Evolutionary conservation across 768 basidiomycete species (phyloP).

Genomic region (Asterophora parasitica): DNA sequence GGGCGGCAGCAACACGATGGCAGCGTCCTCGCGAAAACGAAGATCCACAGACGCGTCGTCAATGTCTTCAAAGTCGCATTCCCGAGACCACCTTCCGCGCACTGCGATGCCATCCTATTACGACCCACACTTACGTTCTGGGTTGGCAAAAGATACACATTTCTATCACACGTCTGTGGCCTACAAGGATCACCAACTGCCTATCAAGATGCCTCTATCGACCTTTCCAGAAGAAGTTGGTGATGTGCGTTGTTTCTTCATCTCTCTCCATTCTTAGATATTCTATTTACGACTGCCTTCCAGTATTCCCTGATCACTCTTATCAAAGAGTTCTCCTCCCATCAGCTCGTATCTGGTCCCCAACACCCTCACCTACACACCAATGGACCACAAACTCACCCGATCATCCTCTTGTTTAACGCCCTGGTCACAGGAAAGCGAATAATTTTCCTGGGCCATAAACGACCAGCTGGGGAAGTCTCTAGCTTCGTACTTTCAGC

Average conservation of each 20-base stretch:
- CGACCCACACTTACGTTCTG: constrained; percentile 45
- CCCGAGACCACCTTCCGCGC: constrained; percentile 36
- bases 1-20: constrained; percentile 35
- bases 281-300: not conserved
- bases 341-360: constrained; percentile 62
- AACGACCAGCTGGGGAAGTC: constrained; percentile 84
- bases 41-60: constrained; percentile 74
- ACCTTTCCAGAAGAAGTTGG: constrained; percentile 95
- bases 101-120: constrained; percentile 36
- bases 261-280: not conserved
- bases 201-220: constrained; percentile 86
- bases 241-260: constrained; percentile 54
- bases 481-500: constrained; percentile 91
- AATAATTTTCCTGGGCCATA: constrained; percentile 93
- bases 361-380: constrained; percentile 92
- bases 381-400: constrained; percentile 84
- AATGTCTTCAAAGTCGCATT: constrained; percentile 51
- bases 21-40: constrained; percentile 45
- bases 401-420: constrained; percentile 94
- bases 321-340: constrained; percentile 70
- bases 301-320: constrained; percentile 92
- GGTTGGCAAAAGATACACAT: constrained; percentile 81
- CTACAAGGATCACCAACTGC: constrained; percentile 79
- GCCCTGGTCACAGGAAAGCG: constrained; percentile 92
- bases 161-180: constrained; percentile 84